Evolutionary conservation across 1,139 yeast species (phyloP).

Genomic region (Martiniozyma asiatica): DNA sequence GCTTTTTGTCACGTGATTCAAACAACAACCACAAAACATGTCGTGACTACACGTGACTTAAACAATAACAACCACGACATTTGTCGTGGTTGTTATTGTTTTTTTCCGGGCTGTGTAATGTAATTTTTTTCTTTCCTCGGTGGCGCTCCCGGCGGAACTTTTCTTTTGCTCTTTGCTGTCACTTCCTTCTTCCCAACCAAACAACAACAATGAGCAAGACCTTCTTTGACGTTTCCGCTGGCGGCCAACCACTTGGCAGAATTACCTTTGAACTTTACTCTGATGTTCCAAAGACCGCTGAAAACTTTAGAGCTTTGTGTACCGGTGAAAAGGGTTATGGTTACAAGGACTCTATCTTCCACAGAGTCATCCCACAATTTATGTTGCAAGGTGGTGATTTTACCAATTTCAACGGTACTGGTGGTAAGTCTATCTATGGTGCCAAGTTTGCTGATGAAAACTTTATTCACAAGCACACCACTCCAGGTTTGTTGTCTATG

Average conservation of each 20-base stretch:
- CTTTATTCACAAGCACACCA: slow-evolving; percentile 74
- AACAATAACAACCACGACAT: no score
- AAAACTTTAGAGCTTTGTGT: slow-evolving; percentile 92
- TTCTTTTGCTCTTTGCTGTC: no score
- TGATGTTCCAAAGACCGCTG: slow-evolving; percentile 96
- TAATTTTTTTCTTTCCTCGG: no score
- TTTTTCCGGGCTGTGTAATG: no score
- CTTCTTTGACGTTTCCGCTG: slow-evolving; percentile 27
- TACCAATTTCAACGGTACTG: slow-evolving; percentile 90
- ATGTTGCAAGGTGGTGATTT: slow-evolving; percentile 99
- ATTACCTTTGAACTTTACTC: slow-evolving; percentile 75
- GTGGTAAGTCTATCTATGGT: slow-evolving; percentile 98
- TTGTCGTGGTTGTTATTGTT: no score
- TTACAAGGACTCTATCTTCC: slow-evolving; percentile 85
- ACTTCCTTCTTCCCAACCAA: no score
- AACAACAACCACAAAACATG: no score
- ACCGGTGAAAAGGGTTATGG: slow-evolving; percentile 98
- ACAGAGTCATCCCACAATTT: slow-evolving; percentile 96
- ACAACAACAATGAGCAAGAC: slow-evolving; percentile 19
- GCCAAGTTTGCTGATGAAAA: slow-evolving; percentile 92
- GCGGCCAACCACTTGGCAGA: slow-evolving; percentile 48
- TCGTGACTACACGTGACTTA: no score
- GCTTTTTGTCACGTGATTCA: no score
- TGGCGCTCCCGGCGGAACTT: no score
- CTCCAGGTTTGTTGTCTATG: slow-evolving; percentile 95